phyloP scores from a whole-genome alignment of 1,139 yeast species.

The Lodderomyces orthopsilosis region DNA sequence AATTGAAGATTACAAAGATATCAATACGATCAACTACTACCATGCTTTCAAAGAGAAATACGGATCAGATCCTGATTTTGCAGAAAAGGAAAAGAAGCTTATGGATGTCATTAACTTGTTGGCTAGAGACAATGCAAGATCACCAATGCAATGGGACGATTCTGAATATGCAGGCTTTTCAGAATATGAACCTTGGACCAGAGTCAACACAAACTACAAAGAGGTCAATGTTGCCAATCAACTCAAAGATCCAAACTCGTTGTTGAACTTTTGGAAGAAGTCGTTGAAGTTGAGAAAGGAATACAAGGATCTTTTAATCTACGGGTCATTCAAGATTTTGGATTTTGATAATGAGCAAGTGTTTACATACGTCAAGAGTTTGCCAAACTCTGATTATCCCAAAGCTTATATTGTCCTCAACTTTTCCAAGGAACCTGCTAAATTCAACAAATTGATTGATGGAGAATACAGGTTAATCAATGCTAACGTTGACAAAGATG shows the following conservation, averaged over 20 bases:
- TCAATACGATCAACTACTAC: constrained; percentile 46
- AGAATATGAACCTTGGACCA: constrained; percentile 53
- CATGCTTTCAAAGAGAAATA: constrained; percentile 28
- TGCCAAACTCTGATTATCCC: constrained; percentile 12
- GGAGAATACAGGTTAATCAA: constrained; percentile 31
- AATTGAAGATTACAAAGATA: constrained; percentile 50
- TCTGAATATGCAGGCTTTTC: constrained; percentile 49
- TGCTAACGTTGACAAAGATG: constrained; percentile 22
- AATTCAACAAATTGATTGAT: constrained; percentile 28
- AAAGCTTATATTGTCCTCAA: constrained; percentile 45
- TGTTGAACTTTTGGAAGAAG: constrained; percentile 45
- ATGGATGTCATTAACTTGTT: constrained; percentile 34
- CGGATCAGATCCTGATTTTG: constrained; percentile 28
- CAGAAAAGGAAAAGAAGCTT: constrained; percentile 25
- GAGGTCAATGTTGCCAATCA: constrained; percentile 50
- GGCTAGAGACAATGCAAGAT: constrained; percentile 56
- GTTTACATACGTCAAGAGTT: constrained; percentile 39
- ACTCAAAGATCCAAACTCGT: constrained; percentile 44
- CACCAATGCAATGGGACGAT: constrained; percentile 59
- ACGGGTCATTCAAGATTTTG: constrained; percentile 46
- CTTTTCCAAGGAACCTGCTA: constrained; percentile 33
- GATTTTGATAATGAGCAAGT: constrained; percentile 36
- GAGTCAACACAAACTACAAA: constrained; percentile 49
- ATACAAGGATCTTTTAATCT: constrained; percentile 41
- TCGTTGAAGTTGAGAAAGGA: constrained; percentile 45